phyloP scores from a whole-genome alignment of 805 yeast genomes.

The Myxozyma geophila region DNA sequence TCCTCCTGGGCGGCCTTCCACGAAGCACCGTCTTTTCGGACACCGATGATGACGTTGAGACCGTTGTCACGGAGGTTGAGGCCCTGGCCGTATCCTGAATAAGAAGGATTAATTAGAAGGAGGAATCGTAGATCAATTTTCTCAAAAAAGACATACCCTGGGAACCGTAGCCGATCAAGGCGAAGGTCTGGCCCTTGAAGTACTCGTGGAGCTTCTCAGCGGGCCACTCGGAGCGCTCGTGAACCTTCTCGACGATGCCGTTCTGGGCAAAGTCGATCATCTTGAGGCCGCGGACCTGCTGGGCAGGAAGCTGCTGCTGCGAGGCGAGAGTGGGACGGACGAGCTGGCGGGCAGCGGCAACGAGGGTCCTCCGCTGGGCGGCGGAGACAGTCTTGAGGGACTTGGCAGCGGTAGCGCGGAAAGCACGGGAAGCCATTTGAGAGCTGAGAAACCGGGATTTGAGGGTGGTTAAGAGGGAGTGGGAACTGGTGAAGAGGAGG shows the following conservation, averaged over 20 bases:
- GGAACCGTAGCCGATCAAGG: slow-evolving; percentile 98
- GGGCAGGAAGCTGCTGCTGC: slow-evolving; percentile 53
- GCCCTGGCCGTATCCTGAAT: slow-evolving; percentile 85
- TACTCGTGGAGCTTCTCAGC: slow-evolving; percentile 91
- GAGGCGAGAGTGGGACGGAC: slow-evolving; percentile 54
- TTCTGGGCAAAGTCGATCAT: slow-evolving; percentile 82
- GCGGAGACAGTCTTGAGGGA: slow-evolving; percentile 26
- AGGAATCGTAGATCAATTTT: not conserved
- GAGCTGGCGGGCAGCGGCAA: slow-evolving; percentile 38
- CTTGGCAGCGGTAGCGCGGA: slow-evolving; percentile 48
- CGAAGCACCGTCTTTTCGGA: slow-evolving; percentile 97
- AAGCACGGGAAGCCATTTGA: slow-evolving; percentile 51
- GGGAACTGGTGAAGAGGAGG: not conserved
- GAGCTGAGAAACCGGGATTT: not conserved
- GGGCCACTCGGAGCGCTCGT: slow-evolving; percentile 99
- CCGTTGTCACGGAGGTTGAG: slow-evolving; percentile 99
- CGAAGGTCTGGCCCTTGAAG: slow-evolving; percentile 97
- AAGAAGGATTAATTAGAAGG: not conserved
- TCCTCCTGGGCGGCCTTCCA: slow-evolving; percentile 99
- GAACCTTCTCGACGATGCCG: slow-evolving; percentile 92
- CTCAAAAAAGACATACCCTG: slow-evolving; percentile 63
- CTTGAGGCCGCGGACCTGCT: slow-evolving; percentile 85
- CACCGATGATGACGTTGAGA: slow-evolving; percentile 96
- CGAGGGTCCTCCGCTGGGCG: slow-evolving; percentile 66
- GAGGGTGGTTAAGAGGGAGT: slow-evolving; percentile 4